These are phyloP conservation scores for Scleromitrula shiraiana DNA, from an alignment of 2,329 filamentous ascomycete genomes.

Conservation along the genomic window DNA sequence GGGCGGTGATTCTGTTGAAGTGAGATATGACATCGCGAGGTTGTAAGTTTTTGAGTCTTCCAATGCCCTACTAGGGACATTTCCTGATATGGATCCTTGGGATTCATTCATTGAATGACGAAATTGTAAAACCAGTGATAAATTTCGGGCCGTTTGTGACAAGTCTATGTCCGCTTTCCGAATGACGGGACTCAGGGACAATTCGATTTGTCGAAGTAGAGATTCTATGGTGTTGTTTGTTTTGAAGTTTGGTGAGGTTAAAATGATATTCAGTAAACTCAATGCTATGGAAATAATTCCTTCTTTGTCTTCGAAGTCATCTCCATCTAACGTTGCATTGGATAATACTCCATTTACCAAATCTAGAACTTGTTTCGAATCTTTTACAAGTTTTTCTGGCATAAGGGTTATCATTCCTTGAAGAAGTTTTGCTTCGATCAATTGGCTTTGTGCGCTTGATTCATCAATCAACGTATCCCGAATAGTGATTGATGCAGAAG, in stretches of 20 bases:
- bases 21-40: slow-evolving; percentile 57
- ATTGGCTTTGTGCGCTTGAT: slow-evolving; percentile 37
- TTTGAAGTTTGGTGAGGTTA: slow-evolving; percentile 50
- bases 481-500: slow-evolving; percentile 19
- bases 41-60: slow-evolving; percentile 56
- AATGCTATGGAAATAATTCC: slow-evolving; percentile 46
- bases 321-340: slow-evolving; percentile 15
- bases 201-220: slow-evolving; percentile 40
- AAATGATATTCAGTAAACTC: slow-evolving; percentile 52
- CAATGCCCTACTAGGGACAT: slow-evolving; percentile 37
- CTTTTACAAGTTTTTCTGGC: slow-evolving; percentile 53
- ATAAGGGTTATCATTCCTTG: slow-evolving; percentile 57
- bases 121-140: slow-evolving; percentile 48
- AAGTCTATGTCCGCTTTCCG: slow-evolving; percentile 34
- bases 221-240: slow-evolving; percentile 35
- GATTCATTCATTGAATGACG: slow-evolving; percentile 44
- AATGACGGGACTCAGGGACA: slow-evolving; percentile 38
- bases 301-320: slow-evolving; percentile 36
- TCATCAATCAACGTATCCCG: slow-evolving; percentile 29
- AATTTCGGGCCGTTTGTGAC: slow-evolving; percentile 47
- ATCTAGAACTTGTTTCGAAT: slow-evolving; percentile 56
- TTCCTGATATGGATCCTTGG: slow-evolving; percentile 4
- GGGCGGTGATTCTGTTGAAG: slow-evolving; percentile 51
- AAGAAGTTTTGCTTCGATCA: slow-evolving; percentile 54
- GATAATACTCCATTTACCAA: slow-evolving; percentile 53